Evolutionary conservation across 306 rosid genomes (phyloP), one percentile per base, ranked within the genome.

Genomic region (Lathyrus sativus): DNA sequence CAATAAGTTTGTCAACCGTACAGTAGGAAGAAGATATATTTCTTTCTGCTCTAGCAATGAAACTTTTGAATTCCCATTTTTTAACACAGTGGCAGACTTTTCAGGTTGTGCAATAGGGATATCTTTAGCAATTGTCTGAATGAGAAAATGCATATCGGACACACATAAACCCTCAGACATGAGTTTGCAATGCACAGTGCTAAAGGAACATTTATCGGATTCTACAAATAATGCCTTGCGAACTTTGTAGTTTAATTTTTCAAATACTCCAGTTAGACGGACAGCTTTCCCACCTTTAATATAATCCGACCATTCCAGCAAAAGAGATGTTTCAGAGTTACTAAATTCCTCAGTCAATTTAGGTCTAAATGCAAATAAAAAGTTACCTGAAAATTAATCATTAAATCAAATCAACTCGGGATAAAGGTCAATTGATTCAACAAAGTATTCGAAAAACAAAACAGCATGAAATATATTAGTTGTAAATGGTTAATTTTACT

Each of bases 211-310:
- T 65, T 81, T 85, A 15, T 33, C 81, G 29, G 90, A 73, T 74
- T 83, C 82, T 74, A 14, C 82, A 81, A 64, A 79, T 67, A 93
- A 85, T 50, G 90, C 92, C 85, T 79, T 83, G 72, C 90, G 90
- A 75, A 93, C 90, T 83, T 72, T 90, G 86, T 88, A 88, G 84
- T 84, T 85, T 68, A 93, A 78, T 75, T 90, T 87, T 70, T 90
- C 88, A 74, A 93, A 82, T 78, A 90, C 57, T 78, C 98, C 98
- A 80, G 96, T 86, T 58, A 93, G 84, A 72, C 61, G 79, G 58
- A 88, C 91, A 62, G 96, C 96, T 82, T 93, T 93, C 70, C 91
- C 96, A 74, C 98, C 98, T 83, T 82, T 82, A 80, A 93, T 74
- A 72, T 80, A 76, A 63, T 81, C 87, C 6, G 98, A 90, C 98